Percentiles rank a stretch among this genome's conserved stretches.
Conservation (phyloP, 2,329 filamentous ascomycete genomes). For the Xylaria sp. region DNA sequence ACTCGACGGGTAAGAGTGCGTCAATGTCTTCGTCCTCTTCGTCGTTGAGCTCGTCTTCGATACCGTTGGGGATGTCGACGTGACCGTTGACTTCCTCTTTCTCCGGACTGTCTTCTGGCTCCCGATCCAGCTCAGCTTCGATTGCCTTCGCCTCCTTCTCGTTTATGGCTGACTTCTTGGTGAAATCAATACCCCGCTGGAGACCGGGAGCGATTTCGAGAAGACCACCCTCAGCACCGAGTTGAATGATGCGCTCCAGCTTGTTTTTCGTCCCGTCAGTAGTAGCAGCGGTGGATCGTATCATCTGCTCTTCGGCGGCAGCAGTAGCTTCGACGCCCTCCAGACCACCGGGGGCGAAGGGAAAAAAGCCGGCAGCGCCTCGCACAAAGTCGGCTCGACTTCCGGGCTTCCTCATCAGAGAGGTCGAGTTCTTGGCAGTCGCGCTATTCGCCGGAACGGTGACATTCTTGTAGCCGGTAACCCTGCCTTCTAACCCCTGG, state of each 20-base stretch:
- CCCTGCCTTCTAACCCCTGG: constrained; percentile 90
- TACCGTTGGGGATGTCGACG: constrained; percentile 20
- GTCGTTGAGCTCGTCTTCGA: constrained; percentile 48
- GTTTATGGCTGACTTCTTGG: constrained; percentile 66
- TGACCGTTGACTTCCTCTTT: constrained; percentile 49
- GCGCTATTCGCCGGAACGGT: constrained; percentile 90
- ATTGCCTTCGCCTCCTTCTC: constrained; percentile 72
- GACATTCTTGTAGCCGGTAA: constrained; percentile 94
- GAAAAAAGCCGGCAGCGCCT: constrained; percentile 92
- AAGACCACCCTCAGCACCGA: constrained; percentile 80
- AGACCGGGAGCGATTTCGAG: constrained; percentile 87
- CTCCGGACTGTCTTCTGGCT: constrained; percentile 54
- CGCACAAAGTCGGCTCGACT: constrained; percentile 90
- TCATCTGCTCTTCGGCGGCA: constrained; percentile 80
- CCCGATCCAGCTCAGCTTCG: constrained; percentile 62
- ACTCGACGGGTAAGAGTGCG: constrained; percentile 88
- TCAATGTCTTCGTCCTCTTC: constrained; percentile 78
- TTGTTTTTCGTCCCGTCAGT: constrained; percentile 62
- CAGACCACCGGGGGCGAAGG: constrained; percentile 90
- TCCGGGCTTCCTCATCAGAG: constrained; percentile 85
- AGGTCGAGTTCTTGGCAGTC: constrained; percentile 95
- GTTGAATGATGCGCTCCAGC: constrained; percentile 87
- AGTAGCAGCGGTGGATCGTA: constrained; percentile 60
- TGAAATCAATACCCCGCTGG: constrained; percentile 78
- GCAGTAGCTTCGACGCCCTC: constrained; percentile 88